Base-by-base conservation (phyloP, 139 green algal genomes). In the Tetratostichococcus sp. region DNA sequence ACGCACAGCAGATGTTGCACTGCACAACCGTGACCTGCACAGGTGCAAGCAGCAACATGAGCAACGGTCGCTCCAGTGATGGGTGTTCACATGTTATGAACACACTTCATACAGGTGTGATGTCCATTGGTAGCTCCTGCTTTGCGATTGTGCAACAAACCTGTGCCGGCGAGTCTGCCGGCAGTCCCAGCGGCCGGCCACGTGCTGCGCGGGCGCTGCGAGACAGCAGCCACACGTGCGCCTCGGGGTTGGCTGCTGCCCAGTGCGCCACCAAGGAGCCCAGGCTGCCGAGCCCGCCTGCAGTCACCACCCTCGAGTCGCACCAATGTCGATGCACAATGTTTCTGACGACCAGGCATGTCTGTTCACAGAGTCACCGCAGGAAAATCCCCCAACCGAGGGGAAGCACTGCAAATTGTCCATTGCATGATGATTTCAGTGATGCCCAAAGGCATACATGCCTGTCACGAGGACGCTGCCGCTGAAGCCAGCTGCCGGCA, bases 211-310 rank as follows among this genome's bases (percentile, higher is more conserved):
- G 50, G 2, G 50, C 50, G 19, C 50, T 72, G 23, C 69, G n/a
- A 42, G 33, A 42, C 3, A 73, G 28, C 30, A 73, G 35, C n/a
- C 39, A 62, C 35, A 73, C 69, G 26, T 73, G 69, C 23, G n/a
- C 30, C 0, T 8, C 35, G 23, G 39, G 35, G 35, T 68, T 68
- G n/a, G n/a, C 28, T 14, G 35, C 35, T 2, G 33, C 30, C 70
- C 70, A 75, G 30, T 30, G 17, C 5, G 43, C 70, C 23, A 76
- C 57, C 19, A 76, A 32, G 39, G 32, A 11, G 0, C 71, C 71
- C 32, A 76, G 68, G 57, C 31, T 62, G 19, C 71, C 71, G n/a
- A 70, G 31, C 4, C 71, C 71, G 5, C 71, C 71, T 33, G 58
- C 30, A 21, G 67, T 22, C 21, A 66, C 4, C 11, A 66, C 17